Percentiles rank a stretch among this genome's conserved stretches.
These are phyloP conservation scores for Elymus sibiricus DNA, from an alignment of 176 grass and related monocot species.

Conservation along the genomic window DNA sequence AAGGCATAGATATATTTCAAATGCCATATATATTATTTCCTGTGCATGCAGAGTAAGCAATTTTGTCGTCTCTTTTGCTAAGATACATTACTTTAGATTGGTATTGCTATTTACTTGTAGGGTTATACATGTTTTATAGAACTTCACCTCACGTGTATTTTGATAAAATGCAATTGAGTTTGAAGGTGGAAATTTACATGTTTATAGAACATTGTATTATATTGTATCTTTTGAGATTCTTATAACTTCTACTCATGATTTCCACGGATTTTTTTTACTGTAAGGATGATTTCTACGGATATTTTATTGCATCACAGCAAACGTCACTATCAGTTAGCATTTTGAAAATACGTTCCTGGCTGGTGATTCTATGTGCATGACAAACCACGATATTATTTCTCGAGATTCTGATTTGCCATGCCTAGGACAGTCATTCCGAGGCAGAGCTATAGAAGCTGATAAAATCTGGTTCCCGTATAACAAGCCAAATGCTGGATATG, in stretches of 20 bases:
- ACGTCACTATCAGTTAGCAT: not conserved
- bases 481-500: too few species aligned
- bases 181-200: not conserved
- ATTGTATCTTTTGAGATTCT: not conserved
- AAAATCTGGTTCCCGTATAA: too few species aligned
- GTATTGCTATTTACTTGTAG: not conserved
- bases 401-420: too few species aligned
- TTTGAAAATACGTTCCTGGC: not conserved
- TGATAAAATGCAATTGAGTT: not conserved
- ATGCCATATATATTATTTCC: constrained; percentile 84
- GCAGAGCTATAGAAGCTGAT: too few species aligned
- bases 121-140: constrained; percentile 6
- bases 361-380: not conserved
- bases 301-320: too few species aligned
- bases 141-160: not conserved
- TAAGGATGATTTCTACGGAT: not conserved
- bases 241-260: not conserved
- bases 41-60: constrained; percentile 85
- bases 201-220: not conserved
- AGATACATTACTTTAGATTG: not conserved
- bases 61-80: constrained; percentile 7
- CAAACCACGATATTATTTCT: not conserved
- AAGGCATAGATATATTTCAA: constrained; percentile 76
- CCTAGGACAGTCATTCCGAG: too few species aligned
- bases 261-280: not conserved